Conservation (phyloP, 169 alveolate species). For the Eimeria sp. region DNA sequence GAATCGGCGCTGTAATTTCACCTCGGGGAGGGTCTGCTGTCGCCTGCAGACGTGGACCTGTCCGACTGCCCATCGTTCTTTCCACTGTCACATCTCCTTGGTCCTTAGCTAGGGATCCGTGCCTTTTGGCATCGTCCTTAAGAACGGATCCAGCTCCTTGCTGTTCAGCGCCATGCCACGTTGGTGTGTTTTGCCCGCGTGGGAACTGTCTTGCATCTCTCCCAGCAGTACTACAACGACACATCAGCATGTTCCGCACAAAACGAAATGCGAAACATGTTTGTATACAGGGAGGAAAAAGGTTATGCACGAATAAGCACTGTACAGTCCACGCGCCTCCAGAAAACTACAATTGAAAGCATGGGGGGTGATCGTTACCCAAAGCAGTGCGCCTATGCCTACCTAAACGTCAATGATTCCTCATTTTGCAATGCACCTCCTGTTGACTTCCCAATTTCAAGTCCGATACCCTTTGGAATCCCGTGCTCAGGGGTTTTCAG, state of each 20-base stretch:
- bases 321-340: no score
- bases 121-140: background rate
- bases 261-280: background rate
- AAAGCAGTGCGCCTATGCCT: background rate
- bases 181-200: background rate
- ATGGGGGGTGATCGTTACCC: background rate
- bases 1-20: background rate
- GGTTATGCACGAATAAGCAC: background rate
- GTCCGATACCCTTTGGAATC: background rate
- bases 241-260: background rate
- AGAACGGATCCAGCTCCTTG: background rate
- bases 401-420: background rate
- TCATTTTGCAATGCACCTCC: background rate
- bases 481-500: background rate
- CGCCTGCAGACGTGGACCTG: background rate
- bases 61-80: background rate
- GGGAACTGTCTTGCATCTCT: background rate
- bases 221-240: background rate
- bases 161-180: background rate
- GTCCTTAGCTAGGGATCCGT: background rate
- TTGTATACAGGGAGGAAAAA: background rate
- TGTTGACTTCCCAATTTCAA: background rate
- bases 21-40: background rate
- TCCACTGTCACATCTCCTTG: constrained; percentile 1
- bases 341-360: background rate